These are phyloP conservation scores for Curvularia lunata DNA, from an alignment of 2,329 filamentous ascomycete species.

Conservation along the genomic window DNA sequence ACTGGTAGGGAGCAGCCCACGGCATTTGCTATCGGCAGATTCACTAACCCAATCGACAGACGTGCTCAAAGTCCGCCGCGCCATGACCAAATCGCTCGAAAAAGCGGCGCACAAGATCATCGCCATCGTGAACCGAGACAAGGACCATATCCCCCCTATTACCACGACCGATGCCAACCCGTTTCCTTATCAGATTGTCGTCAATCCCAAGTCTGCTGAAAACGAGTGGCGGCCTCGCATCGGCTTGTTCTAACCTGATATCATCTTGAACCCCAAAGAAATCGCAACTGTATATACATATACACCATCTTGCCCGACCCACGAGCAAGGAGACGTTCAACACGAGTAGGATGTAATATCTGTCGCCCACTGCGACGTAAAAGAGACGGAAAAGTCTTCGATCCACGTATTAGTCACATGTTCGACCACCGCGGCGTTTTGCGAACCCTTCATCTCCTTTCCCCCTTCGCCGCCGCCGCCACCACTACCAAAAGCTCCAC, in stretches of 20 bases:
- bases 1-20: conserved; percentile 65
- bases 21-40: background rate
- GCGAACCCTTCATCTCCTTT: conserved; percentile 7
- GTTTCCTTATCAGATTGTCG: conserved; percentile 90
- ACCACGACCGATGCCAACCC: conserved; percentile 91
- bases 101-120: conserved; percentile 90
- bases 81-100: conserved; percentile 88
- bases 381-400: conserved; percentile 29
- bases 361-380: conserved; percentile 9
- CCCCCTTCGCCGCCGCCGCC: conserved; percentile 1
- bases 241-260: conserved; percentile 54
- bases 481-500: conserved; percentile 21
- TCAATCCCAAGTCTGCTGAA: conserved; percentile 75
- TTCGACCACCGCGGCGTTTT: conserved; percentile 11
- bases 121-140: conserved; percentile 83
- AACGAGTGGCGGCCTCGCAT: conserved; percentile 77
- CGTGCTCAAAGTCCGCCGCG: conserved; percentile 82
- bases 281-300: conserved; percentile 35
- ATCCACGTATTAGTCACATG: conserved; percentile 6
- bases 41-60: conserved; percentile 60
- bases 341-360: conserved; percentile 22
- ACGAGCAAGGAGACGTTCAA: conserved; percentile 31
- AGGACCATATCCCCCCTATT: conserved; percentile 96
- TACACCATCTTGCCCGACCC: conserved; percentile 11
- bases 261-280: background rate